Evolutionary conservation across 805 yeast genomes (phyloP).

Genomic region (Nakazawaea populi): DNA sequence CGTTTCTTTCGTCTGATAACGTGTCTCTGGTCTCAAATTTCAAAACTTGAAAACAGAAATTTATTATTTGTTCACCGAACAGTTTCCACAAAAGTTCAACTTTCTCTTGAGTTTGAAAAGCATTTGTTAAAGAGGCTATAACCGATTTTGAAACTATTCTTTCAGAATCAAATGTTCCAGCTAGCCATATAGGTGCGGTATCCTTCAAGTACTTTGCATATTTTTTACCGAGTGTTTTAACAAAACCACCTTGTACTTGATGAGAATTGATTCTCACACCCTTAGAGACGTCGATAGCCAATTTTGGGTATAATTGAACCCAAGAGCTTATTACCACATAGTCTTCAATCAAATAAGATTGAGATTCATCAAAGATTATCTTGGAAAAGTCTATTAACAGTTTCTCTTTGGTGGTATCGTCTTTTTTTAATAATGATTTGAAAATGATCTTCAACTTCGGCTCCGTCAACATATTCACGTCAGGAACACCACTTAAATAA

Average conservation of each 20-base stretch:
- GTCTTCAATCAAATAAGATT: slow-evolving; percentile 27
- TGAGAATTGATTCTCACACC: slow-evolving; percentile 59
- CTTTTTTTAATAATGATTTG: slow-evolving; percentile 72
- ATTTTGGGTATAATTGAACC: slow-evolving; percentile 79
- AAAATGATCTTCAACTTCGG: slow-evolving; percentile 52
- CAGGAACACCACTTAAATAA: slow-evolving; percentile 76
- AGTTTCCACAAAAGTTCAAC: slow-evolving; percentile 54
- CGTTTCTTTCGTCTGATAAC: slow-evolving; percentile 69
- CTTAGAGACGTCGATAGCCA: slow-evolving; percentile 67
- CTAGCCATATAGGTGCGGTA: slow-evolving; percentile 66
- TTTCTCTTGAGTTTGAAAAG: slow-evolving; percentile 55
- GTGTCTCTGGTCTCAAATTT: slow-evolving; percentile 54
- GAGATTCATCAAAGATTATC: slow-evolving; percentile 10
- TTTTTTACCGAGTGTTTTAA: slow-evolving; percentile 44
- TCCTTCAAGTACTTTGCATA: slow-evolving; percentile 64
- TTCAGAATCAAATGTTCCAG: slow-evolving; percentile 70
- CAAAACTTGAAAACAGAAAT: slow-evolving; percentile 46
- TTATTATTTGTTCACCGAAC: slow-evolving; percentile 50
- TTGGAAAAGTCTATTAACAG: slow-evolving; percentile 53
- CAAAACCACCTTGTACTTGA: slow-evolving; percentile 53
- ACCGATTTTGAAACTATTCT: slow-evolving; percentile 50
- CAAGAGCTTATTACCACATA: slow-evolving; percentile 55
- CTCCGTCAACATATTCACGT: slow-evolving; percentile 48
- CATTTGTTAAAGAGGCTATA: slow-evolving; percentile 34
- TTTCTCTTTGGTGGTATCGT: slow-evolving; percentile 79